Conservation (phyloP, 148 eudicot genomes). For the Vaccinium vitisidaea region DNA sequence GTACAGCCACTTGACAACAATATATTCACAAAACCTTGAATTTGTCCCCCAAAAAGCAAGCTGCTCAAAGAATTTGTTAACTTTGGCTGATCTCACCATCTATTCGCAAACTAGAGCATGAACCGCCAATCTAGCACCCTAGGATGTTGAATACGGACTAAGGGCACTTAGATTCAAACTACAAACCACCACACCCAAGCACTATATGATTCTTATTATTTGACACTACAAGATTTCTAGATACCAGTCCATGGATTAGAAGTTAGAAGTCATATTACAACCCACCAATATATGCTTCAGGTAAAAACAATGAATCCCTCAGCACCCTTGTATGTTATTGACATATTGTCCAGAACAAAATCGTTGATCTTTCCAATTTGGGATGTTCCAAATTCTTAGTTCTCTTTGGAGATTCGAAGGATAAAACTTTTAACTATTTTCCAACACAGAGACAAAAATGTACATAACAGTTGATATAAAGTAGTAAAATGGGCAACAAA, state of each 20-base stretch:
- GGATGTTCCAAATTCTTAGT: background rate
- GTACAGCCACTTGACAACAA: background rate
- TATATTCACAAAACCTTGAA: background rate
- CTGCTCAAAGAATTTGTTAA: background rate
- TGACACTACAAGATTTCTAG: too few species aligned
- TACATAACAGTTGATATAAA: background rate
- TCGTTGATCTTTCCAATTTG: background rate
- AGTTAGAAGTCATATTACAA: background rate
- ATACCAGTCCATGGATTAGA: background rate
- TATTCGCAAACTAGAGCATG: background rate
- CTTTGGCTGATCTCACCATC: background rate
- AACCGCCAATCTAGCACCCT: background rate
- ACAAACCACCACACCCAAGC: background rate
- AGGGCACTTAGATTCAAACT: background rate
- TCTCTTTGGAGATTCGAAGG: background rate
- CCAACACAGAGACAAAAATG: background rate
- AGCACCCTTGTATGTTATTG: background rate
- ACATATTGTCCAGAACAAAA: background rate
- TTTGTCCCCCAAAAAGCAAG: background rate
- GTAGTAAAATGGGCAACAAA: background rate
- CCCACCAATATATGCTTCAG: background rate
- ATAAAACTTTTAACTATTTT: background rate
- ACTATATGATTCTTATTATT: background rate
- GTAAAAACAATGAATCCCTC: background rate
- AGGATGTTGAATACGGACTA: background rate